Evolutionary conservation across 2,329 filamentous ascomycete species (phyloP).

Genomic region (Aureobasidium sp.): DNA sequence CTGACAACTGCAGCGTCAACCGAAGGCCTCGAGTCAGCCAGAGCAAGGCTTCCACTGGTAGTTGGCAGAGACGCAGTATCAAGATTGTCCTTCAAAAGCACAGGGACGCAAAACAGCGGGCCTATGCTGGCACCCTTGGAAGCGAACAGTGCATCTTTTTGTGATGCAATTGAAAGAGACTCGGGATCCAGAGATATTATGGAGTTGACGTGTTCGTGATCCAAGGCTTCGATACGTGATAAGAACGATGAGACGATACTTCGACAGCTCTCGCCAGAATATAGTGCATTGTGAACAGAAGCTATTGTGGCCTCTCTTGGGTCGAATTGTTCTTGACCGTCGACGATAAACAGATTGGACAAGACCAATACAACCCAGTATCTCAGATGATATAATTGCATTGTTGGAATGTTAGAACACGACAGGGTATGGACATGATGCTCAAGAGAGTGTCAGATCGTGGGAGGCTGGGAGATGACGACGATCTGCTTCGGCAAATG

Average conservation of each 20-base stretch:
- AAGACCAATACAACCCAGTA: background rate
- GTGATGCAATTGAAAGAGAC: slow-evolving; percentile 41
- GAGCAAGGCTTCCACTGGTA: slow-evolving; percentile 45
- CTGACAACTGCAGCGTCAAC: slow-evolving; percentile 24
- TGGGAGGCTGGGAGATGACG: background rate
- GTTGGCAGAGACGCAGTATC: slow-evolving; percentile 49
- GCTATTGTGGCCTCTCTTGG: slow-evolving; percentile 51
- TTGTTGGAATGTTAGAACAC: background rate
- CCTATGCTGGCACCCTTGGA: slow-evolving; percentile 41
- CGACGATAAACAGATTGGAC: background rate
- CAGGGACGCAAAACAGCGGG: slow-evolving; percentile 51
- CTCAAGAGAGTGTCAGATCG: background rate
- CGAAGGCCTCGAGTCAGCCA: slow-evolving; percentile 40
- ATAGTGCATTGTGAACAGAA: slow-evolving; percentile 48
- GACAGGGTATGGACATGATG: background rate
- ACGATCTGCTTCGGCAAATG: background rate
- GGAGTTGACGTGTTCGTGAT: slow-evolving; percentile 46
- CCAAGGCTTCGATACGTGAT: slow-evolving; percentile 48
- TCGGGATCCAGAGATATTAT: slow-evolving; percentile 46
- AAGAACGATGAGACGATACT: slow-evolving; percentile 48
- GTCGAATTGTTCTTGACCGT: slow-evolving; percentile 32
- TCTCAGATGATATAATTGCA: background rate
- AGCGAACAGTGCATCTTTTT: slow-evolving; percentile 39
- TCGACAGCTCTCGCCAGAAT: slow-evolving; percentile 44
- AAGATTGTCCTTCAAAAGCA: slow-evolving; percentile 58